phyloP scores from a whole-genome alignment of 306 rosid genomes.

The barrel medic (Medicago truncatula) region DNA sequence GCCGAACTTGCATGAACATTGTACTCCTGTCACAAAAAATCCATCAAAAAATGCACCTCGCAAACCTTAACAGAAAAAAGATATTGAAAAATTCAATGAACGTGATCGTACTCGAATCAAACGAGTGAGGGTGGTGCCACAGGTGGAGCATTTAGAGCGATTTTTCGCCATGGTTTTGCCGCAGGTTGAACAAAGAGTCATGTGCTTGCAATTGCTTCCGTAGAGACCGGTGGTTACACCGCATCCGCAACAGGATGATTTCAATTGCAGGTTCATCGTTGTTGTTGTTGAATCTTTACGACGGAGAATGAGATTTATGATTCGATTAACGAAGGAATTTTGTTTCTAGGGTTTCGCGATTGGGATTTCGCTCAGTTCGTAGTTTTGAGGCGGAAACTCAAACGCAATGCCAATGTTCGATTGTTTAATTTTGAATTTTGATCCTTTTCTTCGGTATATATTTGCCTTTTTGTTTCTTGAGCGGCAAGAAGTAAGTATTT shows the following conservation, averaged over 20 bases:
- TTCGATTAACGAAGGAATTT: not conserved
- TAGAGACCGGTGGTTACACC: conserved; percentile 79
- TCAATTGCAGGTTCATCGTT: conserved; percentile 68
- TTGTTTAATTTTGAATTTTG: no score
- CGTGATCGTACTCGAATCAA: conserved; percentile 70
- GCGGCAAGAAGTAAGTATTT: no score
- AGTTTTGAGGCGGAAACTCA: no score
- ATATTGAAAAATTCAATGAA: not conserved
- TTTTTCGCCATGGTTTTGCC: conserved; percentile 88
- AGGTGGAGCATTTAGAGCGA: conserved; percentile 71
- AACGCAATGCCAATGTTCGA: not conserved
- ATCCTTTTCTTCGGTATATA: not conserved
- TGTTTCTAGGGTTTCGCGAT: conserved; percentile 26
- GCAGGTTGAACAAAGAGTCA: conserved; percentile 83
- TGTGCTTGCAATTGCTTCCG: conserved; percentile 96
- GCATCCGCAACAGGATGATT: conserved; percentile 77
- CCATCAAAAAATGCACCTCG: not conserved
- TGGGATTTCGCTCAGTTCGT: no score
- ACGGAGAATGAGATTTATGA: not conserved
- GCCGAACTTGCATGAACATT: conserved; percentile 82
- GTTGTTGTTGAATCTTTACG: conserved; percentile 22
- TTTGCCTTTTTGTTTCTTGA: no score
- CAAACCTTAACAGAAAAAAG: not conserved
- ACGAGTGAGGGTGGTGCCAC: conserved; percentile 76
- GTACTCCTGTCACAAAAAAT: conserved; percentile 63